Evolutionary conservation across 768 basidiomycete genomes (phyloP).

Genomic region (Pleurotus sapidus): DNA sequence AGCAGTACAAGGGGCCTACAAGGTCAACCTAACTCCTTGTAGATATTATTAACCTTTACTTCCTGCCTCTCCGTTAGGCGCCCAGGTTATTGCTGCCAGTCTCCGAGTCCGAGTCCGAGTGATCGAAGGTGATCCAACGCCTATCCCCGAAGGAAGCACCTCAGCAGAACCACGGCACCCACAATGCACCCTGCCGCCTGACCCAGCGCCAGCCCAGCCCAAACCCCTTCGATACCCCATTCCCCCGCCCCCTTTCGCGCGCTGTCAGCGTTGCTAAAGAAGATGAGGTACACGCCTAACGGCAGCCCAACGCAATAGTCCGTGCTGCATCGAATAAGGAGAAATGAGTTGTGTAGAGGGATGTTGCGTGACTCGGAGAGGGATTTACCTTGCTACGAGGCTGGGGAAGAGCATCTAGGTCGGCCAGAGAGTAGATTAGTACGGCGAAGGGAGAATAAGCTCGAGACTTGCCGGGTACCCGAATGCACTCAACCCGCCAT

Average conservation of each 20-base stretch:
- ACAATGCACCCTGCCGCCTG: background rate
- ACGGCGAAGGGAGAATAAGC: background rate
- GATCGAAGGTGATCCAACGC: no score
- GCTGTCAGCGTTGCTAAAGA: background rate
- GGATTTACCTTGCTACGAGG: slow-evolving; percentile 4
- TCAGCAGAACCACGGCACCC: slow-evolving; percentile 5
- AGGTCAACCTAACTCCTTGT: no score
- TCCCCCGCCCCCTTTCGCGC: background rate
- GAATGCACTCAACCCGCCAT: background rate
- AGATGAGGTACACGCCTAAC: background rate
- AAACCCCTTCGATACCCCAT: slow-evolving; percentile 9
- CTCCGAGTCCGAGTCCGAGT: no score
- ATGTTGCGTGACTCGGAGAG: background rate
- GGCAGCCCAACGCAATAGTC: slow-evolving; percentile 3
- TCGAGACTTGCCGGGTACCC: background rate
- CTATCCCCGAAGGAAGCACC: background rate
- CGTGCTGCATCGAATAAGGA: background rate
- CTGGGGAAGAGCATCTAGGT: background rate
- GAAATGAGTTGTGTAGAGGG: background rate
- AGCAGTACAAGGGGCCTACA: no score
- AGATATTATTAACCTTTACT: no score
- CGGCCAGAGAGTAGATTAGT: background rate
- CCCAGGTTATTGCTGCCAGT: no score
- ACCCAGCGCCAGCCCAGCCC: slow-evolving; percentile 6
- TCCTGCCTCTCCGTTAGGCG: no score